Base-by-base conservation (phyloP, 352 stramenopile genomes). In the Phytophthora sansomeana region DNA sequence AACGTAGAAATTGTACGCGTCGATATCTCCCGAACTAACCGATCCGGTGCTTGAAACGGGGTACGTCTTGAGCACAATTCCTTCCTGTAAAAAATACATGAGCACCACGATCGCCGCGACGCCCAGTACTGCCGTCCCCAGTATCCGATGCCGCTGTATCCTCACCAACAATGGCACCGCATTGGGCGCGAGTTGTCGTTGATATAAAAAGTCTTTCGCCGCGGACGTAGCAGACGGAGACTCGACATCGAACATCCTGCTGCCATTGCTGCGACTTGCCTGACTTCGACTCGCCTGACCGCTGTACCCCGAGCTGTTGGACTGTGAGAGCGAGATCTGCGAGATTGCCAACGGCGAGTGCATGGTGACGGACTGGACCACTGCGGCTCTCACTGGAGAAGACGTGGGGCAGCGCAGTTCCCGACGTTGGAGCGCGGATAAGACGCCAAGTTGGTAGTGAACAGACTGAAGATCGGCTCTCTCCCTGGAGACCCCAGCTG, bases 261-360 rank as follows among this genome's bases (percentile, higher is more conserved):
- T 77, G 59, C 33, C 67, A 71, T 74, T 72, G 32, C 53, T 68
- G 53, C 48, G 38, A 42, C 50, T 68, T 16, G 11, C 41, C 1
- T 72, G 42, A 41, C 59, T 71, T 29, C 35, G 67, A 51, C 62
- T 75, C 17, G 21, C 21, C 21, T 24, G 21, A 3, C 21, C 21
- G 21, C 42, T 32, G 24, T 65, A 71, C 9, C 38, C 58, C 5
- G 69, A 81, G 59, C 62, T 79, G 29, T 57, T 57, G 19, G 78
- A 84, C 47, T 80, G 77, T 42, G 83, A 89, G 38, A 90, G 56
- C 21, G 80, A 81, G 59, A 92, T 90, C 61, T 85, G 80, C 9
- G 83, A 92, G 74, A 92, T 77, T 41, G 78, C 71, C 33, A 92
- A 63, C 41, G 83, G 81, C 36, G 83, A 89, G 39, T 81, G 47